phyloP scores from a whole-genome alignment of 2,329 filamentous ascomycete species.

The Trichophyton simii region DNA sequence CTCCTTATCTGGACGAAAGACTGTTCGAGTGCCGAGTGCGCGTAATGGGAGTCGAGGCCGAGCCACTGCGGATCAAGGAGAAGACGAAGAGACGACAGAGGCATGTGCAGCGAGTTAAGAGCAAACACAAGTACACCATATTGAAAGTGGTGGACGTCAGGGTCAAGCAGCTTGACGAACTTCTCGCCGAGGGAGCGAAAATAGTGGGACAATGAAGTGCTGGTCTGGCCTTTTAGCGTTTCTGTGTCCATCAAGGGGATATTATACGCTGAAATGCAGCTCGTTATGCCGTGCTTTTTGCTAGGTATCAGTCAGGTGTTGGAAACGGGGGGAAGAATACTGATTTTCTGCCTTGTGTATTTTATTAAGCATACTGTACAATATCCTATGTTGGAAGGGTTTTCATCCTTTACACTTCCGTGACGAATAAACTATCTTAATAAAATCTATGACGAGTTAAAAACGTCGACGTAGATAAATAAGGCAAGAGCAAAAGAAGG shows the following conservation, averaged over 20 bases:
- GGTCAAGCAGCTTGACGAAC: constrained; percentile 47
- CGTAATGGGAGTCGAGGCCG: constrained; percentile 72
- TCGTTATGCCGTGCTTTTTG: neutral
- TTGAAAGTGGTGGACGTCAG: constrained; percentile 71
- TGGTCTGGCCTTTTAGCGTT: neutral
- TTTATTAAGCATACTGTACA: neutral
- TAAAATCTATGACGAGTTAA: too few species aligned
- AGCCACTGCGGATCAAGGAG: constrained; percentile 63
- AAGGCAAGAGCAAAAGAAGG: neutral
- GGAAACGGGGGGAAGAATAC: neutral
- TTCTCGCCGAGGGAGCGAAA: constrained; percentile 33
- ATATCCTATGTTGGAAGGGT: neutral
- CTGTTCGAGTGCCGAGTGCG: constrained; percentile 75
- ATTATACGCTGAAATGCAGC: neutral
- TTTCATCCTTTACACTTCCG: neutral
- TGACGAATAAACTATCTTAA: too few species aligned
- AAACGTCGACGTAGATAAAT: neutral
- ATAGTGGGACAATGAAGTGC: constrained; percentile 21
- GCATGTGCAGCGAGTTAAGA: constrained; percentile 60
- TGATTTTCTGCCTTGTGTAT: neutral
- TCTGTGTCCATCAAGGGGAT: neutral
- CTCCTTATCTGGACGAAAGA: constrained; percentile 68
- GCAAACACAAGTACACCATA: constrained; percentile 84
- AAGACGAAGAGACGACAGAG: constrained; percentile 67
- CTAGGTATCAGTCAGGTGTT: neutral